Evolutionary conservation across 2,329 filamentous ascomycete genomes (phyloP), one percentile per base, ranked within the genome.

Genomic region (Erysiphe pisi): DNA sequence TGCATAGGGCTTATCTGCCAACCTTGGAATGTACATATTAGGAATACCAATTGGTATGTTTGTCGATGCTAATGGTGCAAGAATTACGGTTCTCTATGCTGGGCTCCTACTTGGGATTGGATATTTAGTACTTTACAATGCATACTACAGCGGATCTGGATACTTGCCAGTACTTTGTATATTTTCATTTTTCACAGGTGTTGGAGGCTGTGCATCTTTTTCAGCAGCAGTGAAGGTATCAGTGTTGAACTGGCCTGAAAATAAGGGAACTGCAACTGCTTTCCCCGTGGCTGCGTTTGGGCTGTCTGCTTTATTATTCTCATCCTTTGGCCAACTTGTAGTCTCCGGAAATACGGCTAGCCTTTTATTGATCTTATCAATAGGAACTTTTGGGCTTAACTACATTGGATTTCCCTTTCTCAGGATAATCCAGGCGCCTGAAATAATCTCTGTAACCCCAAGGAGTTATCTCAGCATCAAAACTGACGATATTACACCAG

Each of bases 301-400:
- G 3, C 84, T 99, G 77, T 97, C 94, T 82, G 95, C 95, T 77
- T 95, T 99, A 84, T 97, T 98, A 85, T 99, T 97, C 84, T 94
- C 95, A 0, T 86, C 90, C 1, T 84, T 96, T 49, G 92, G 93
- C 31, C 88, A 89, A 25, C 82, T 96, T 71, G 84, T 93, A 61
- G 94, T 97, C 81, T 92, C 93, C 1, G 93, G 93, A 58, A 89
- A 96, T 80, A 95, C 93, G 0, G 90, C 91, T 77, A 87, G 88
- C 58, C 94, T 97, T 80, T 86, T 99, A 77, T 85, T 94, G 79
- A 84, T 98, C 43, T 86, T 99, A 61, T 89, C 93, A 4, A 86
- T 89, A 79, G 94, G 93, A 22, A 97, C 94, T 0, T 92, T 90
- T 78, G 84, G 87, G 74, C 86, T 98, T 80, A 90, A 91, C 4